Conservation (phyloP, 2,329 filamentous ascomycete genomes). For the Epicoccum sorghinum region DNA sequence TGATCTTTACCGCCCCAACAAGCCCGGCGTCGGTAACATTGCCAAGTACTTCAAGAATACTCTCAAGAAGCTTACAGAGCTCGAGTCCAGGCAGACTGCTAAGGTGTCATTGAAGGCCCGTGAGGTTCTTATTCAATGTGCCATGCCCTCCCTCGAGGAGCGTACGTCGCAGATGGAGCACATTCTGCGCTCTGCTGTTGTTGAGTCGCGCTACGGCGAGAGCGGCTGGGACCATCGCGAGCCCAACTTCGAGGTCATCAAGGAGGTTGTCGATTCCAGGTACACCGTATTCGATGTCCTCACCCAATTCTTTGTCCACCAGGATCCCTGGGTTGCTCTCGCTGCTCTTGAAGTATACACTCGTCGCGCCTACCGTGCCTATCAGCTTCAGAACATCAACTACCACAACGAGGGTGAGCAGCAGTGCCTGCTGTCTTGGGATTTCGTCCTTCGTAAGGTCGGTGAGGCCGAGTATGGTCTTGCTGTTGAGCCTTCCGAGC, state of each 20-base stretch:
- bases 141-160: conserved; percentile 94
- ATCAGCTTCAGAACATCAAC: conserved; percentile 85
- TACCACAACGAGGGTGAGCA: conserved; percentile 81
- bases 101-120: conserved; percentile 98
- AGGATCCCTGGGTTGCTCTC: conserved; percentile 91
- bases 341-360: conserved; percentile 96
- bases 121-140: conserved; percentile 96
- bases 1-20: conserved; percentile 94
- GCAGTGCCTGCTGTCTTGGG: conserved; percentile 86
- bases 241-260: conserved; percentile 86
- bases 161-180: conserved; percentile 97
- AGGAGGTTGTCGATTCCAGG: conserved; percentile 98
- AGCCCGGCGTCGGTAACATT: conserved; percentile 85
- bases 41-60: conserved; percentile 84
- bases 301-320: conserved; percentile 91
- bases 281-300: conserved; percentile 98
- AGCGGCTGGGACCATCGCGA: conserved; percentile 96
- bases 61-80: conserved; percentile 85
- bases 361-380: conserved; percentile 94
- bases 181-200: conserved; percentile 91
- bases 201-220: conserved; percentile 97
- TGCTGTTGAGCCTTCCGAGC: conserved; percentile 76
- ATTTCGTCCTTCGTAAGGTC: conserved; percentile 92
- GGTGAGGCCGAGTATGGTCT: conserved; percentile 89
- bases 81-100: conserved; percentile 83